Evolutionary conservation across 441 rosid species (phyloP).

Genomic region (Raphanus hybrid): DNA sequence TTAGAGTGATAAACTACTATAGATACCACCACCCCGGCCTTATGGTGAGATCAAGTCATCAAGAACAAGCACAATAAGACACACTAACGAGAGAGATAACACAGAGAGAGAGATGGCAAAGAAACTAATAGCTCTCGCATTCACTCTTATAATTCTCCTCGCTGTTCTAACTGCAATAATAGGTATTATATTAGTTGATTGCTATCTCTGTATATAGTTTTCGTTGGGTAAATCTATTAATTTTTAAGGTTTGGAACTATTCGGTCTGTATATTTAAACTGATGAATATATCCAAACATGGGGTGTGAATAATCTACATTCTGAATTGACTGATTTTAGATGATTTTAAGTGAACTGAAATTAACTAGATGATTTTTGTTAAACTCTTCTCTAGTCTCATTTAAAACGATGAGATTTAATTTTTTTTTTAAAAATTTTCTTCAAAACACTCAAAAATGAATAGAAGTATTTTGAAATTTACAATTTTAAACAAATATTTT

Average conservation of each 20-base stretch:
- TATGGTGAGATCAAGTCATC: background rate
- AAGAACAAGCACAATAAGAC: background rate
- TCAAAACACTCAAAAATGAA: background rate
- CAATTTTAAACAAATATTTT: background rate
- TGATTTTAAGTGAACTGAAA: background rate
- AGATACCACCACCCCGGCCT: background rate
- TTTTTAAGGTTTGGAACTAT: background rate
- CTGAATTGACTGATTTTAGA: background rate
- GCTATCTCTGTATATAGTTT: background rate
- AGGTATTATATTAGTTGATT: background rate
- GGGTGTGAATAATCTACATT: background rate
- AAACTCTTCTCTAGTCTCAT: background rate
- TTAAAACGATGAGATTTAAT: too few relatives aligned
- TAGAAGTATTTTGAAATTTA: background rate
- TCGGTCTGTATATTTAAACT: background rate
- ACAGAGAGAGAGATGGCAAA: background rate
- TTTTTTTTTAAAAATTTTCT: background rate
- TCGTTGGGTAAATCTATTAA: background rate
- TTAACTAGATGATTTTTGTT: background rate
- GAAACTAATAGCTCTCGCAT: background rate
- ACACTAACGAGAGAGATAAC: background rate
- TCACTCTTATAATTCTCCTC: background rate
- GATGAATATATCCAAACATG: background rate
- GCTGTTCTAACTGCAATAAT: background rate
- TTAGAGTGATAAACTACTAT: background rate